phyloP scores from a whole-genome alignment of 1,284 basidiomycete genomes.

The Cryptococcus sp. region DNA sequence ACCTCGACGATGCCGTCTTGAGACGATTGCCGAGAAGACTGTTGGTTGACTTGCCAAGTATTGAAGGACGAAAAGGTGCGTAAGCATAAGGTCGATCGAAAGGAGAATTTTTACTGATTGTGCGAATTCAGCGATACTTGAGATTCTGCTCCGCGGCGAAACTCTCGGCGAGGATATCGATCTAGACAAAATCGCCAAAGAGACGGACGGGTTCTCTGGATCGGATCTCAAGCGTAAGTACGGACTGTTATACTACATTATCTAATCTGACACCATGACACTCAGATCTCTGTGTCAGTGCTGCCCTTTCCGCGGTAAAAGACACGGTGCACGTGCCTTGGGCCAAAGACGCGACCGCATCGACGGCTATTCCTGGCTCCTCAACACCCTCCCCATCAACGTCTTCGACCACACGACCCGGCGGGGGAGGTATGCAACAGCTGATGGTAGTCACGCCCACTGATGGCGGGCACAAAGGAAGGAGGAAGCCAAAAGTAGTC shows the following conservation, averaged over 20 bases:
- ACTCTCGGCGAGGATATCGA: constrained; percentile 68
- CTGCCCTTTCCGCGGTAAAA: constrained; percentile 84
- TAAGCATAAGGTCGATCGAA: too few relatives aligned
- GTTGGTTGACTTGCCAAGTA: constrained; percentile 79
- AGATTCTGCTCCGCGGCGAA: constrained; percentile 79
- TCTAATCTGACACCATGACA: background rate
- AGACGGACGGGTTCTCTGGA: constrained; percentile 83
- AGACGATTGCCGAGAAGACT: constrained; percentile 78
- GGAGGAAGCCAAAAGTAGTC: constrained; percentile 15
- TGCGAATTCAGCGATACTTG: constrained; percentile 67
- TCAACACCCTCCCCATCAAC: constrained; percentile 2
- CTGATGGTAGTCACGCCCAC: constrained; percentile 12
- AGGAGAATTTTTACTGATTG: too few relatives aligned
- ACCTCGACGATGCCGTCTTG: constrained; percentile 61
- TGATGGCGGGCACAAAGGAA: constrained; percentile 8
- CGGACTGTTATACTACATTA: background rate
- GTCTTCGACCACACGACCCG: constrained; percentile 1
- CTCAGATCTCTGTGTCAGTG: constrained; percentile 82
- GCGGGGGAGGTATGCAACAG: constrained; percentile 8
- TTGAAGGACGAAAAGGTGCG: constrained; percentile 75
- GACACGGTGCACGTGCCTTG: constrained; percentile 78
- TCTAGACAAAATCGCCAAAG: constrained; percentile 64
- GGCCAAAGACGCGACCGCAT: constrained; percentile 38
- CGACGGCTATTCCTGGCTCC: background rate
- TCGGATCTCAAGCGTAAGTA: constrained; percentile 88